phyloP scores from a whole-genome alignment of 1,139 yeast genomes.

The Tardiomyces blankii region DNA sequence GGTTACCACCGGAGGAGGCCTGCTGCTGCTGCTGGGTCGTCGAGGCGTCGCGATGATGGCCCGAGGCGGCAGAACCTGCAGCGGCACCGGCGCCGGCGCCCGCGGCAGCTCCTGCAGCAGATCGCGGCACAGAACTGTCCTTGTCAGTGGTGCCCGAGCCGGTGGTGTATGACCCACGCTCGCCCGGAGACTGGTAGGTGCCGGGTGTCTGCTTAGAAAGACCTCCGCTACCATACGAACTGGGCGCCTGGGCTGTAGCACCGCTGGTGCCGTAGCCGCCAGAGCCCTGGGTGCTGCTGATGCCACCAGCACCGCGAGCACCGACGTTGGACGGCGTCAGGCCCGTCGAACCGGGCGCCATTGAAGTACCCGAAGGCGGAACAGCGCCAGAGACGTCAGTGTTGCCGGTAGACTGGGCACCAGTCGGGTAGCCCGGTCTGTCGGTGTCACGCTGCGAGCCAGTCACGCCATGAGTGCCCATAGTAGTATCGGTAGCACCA shows the following conservation, averaged over 20 bases:
- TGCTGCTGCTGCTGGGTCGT: too few relatives aligned
- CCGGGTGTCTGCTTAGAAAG: not conserved
- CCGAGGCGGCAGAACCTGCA: not conserved
- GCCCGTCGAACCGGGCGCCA: too few relatives aligned
- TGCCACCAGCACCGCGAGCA: too few relatives aligned
- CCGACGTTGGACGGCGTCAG: not conserved
- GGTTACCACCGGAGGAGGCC: not conserved
- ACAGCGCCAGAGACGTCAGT: constrained; percentile 5
- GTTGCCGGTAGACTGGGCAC: not conserved
- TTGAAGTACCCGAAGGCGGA: constrained; percentile 2
- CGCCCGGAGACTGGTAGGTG: not conserved
- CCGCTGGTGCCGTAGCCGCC: too few relatives aligned
- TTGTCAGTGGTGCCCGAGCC: not conserved
- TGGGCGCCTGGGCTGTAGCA: too few relatives aligned
- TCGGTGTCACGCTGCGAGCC: not conserved
- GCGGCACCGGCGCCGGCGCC: not conserved
- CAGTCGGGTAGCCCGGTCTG: not conserved
- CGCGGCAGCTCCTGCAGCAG: not conserved
- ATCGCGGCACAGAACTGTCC: not conserved
- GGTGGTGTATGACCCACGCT: not conserved
- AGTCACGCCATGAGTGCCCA: not conserved
- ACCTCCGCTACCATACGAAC: not conserved
- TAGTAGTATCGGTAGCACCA: not conserved
- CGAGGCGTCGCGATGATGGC: not conserved
- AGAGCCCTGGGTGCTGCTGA: too few relatives aligned